A percentile compares a stretch with the other conserved stretches of the same genome.
phyloP scores from a whole-genome alignment of 1,284 basidiomycete species.

The Sanghuangporus weigelae region DNA sequence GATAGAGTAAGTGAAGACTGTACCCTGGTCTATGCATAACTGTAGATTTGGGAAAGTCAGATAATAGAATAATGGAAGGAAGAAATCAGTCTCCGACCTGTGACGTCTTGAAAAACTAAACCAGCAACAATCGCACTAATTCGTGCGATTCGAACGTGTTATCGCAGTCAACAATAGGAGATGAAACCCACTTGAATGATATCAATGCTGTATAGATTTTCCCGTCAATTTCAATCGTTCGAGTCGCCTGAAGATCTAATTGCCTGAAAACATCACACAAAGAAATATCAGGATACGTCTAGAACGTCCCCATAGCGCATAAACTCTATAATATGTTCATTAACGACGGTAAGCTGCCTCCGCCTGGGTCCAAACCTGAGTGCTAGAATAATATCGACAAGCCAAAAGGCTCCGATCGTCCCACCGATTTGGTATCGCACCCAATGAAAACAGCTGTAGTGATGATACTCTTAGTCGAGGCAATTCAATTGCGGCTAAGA shows the following conservation, averaged over 20 bases:
- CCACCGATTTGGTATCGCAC: slow-evolving; percentile 5
- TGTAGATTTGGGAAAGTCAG: background rate
- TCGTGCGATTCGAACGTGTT: no score
- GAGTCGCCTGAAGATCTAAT: background rate
- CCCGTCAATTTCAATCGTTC: no score
- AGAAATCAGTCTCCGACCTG: background rate
- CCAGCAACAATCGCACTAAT: background rate
- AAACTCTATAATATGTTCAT: background rate
- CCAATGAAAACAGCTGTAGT: slow-evolving; percentile 3
- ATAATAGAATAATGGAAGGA: background rate
- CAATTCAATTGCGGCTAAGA: background rate
- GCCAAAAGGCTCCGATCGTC: background rate
- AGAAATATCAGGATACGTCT: background rate
- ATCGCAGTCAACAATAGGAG: no score
- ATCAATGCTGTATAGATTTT: no score
- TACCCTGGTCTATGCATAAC: slow-evolving; percentile 5
- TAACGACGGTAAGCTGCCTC: background rate
- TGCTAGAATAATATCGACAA: slow-evolving; percentile 4
- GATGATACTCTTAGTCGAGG: background rate
- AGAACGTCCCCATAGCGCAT: background rate
- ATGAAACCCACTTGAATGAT: no score
- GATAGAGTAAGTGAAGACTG: background rate
- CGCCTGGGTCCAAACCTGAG: background rate
- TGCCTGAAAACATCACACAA: background rate
- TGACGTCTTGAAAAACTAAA: background rate